These are phyloP conservation scores for Ilex paraguariensis DNA, from an alignment of 305 asterid species.

Conservation along the genomic window DNA sequence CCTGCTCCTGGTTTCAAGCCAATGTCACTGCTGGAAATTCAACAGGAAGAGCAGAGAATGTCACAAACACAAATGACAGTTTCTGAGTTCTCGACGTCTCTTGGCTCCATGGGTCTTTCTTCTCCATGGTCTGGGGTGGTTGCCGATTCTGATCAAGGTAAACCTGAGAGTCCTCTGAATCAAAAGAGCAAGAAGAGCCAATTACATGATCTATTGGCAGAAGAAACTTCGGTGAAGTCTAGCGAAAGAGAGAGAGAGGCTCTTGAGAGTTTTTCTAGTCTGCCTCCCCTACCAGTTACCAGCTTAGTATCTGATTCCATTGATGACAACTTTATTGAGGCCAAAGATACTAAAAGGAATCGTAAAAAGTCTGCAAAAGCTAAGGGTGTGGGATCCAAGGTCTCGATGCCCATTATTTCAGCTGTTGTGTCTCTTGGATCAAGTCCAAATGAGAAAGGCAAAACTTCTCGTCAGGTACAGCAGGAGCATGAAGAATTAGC, in stretches of 20 bases:
- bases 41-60: conserved; percentile 80
- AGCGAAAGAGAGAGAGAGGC: conserved; percentile 35
- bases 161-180: conserved; percentile 26
- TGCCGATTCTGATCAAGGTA: conserved; percentile 43
- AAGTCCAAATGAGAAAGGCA: conserved; percentile 54
- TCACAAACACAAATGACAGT: conserved; percentile 40
- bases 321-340: conserved; percentile 55
- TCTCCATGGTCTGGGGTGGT: conserved; percentile 58
- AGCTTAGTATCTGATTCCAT: conserved; percentile 30
- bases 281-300: conserved; percentile 19
- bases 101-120: conserved; percentile 37
- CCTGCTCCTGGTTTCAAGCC: conserved; percentile 90
- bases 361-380: conserved; percentile 78
- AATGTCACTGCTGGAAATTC: conserved; percentile 71
- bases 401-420: conserved; percentile 26
- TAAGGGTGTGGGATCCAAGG: conserved; percentile 52
- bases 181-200: conserved; percentile 48
- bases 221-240: conserved; percentile 25
- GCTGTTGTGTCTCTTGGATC: conserved; percentile 41
- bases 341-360: conserved; percentile 72
- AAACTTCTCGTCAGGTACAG: conserved; percentile 43
- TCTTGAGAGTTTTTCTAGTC: conserved; percentile 25
- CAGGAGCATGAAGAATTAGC: conserved; percentile 61
- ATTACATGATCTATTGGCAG: conserved; percentile 53
- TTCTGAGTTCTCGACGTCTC: conserved; percentile 40